Percentiles rank a stretch among this genome's conserved stretches.
phyloP scores from a whole-genome alignment of 2,329 filamentous ascomycete genomes.

The Colletotrichum horii region DNA sequence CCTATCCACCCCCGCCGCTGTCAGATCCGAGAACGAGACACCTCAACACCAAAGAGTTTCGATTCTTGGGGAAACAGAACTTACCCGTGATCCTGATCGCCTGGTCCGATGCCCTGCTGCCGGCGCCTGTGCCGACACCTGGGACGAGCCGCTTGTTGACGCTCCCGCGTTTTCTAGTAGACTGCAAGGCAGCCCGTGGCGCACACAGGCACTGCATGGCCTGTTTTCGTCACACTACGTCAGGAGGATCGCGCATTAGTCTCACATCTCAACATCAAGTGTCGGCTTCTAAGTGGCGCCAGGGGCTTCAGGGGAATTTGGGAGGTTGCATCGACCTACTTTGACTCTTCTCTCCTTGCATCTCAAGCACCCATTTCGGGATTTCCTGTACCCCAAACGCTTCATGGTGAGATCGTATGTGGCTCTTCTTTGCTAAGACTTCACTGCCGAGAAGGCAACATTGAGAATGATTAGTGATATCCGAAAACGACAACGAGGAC shows the following conservation, averaged over 20 bases:
- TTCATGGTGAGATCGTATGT: constrained; percentile 23
- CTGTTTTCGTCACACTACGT: constrained; percentile 41
- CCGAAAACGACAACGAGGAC: constrained; percentile 17
- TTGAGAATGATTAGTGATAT: background rate
- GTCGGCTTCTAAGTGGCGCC: background rate
- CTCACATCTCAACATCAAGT: background rate
- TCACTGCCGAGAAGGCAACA: background rate
- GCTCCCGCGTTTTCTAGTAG: constrained; percentile 3
- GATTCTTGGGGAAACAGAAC: background rate
- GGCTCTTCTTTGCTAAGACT: background rate
- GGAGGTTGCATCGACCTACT: constrained; percentile 22
- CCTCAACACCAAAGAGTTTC: background rate
- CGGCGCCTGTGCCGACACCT: background rate
- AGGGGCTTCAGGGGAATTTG: background rate
- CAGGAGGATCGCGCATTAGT: background rate
- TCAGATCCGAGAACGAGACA: constrained; percentile 6
- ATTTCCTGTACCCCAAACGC: constrained; percentile 40
- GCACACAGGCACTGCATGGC: constrained; percentile 42
- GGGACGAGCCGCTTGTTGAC: background rate
- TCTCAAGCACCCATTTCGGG: constrained; percentile 36
- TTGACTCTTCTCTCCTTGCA: constrained; percentile 43
- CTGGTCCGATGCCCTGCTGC: background rate
- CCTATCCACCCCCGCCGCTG: background rate
- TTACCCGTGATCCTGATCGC: constrained; percentile 7
- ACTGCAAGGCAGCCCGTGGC: constrained; percentile 40